Base-by-base conservation (phyloP, 768 basidiomycete species). In the Coprinellus micaceus region DNA sequence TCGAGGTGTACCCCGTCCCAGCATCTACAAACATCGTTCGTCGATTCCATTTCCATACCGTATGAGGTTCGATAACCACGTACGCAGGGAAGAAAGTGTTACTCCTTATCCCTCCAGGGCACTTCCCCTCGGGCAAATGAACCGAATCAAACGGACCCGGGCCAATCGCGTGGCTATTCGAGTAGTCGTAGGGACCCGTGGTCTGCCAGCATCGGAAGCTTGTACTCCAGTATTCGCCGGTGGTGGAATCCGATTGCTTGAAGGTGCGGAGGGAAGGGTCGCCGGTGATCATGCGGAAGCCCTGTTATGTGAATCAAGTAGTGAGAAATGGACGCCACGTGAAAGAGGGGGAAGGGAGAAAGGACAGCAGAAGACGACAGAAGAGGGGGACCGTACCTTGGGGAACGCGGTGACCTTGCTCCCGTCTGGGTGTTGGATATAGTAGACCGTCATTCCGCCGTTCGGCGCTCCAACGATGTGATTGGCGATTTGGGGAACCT, bases 371-470 rank as follows among this genome's bases (percentile, higher is more conserved):
- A 50, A 9, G 9, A 4, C 26, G 48, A 4, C 28, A 1, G 2
- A 29, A 50, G n/a, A 12, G 9, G 26, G 15, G 29, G 19, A 47
- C 40, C 13, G 33, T 29, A 58, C 63, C 61, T 64, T 61, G 21
- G 60, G 61, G 41, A 64, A 64, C n/a, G 63, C 58, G 26, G 59
- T 64, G 40, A 57, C 26, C 41, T 56, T 56, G 25, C 37, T 33
- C 4, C 52, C 61, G 37, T 56, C 57, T 2, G 43, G 47, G 13
- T 56, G 61, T 44, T 65, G 64, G 33, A 63, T 61, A 53, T 64
- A 64, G 41, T 65, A 65, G 15, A 65, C 54, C 5, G 61, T 63
- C 64, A 65, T 63, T 1, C 64, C 64, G 6, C 61, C 61, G 45
- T 64, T 64, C 24, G 64, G 53, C 40, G 58, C 60, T 28, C 64